Conservation (phyloP, 2,329 filamentous ascomycete species). For the Xylariaceae sp. region DNA sequence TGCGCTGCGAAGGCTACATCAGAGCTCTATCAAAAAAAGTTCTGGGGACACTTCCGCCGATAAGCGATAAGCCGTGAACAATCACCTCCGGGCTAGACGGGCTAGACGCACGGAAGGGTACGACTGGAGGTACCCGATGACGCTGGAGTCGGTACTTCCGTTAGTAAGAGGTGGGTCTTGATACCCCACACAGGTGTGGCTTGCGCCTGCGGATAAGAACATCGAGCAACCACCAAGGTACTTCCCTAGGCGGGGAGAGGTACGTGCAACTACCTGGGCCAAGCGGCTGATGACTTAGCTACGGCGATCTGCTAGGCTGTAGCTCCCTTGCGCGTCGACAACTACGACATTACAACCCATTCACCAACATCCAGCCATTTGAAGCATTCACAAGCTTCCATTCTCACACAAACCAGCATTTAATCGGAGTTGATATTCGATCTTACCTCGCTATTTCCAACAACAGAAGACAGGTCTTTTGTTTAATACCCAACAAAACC, state of each 20-base stretch:
- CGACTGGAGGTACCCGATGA: too few relatives aligned
- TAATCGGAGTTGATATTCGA: background rate
- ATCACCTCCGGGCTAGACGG: background rate
- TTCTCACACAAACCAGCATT: background rate
- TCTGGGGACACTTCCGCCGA: slow-evolving; percentile 16
- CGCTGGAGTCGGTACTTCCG: too few relatives aligned
- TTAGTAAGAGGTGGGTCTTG: too few relatives aligned
- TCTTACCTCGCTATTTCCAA: background rate
- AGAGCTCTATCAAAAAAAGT: slow-evolving; percentile 13
- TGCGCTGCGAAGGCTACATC: slow-evolving; percentile 2
- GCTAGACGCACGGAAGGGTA: too few relatives aligned
- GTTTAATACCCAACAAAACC: background rate
- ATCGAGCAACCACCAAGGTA: background rate
- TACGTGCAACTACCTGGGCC: background rate
- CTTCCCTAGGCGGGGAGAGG: background rate
- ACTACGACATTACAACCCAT: background rate
- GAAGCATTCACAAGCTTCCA: slow-evolving; percentile 6
- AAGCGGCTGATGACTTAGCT: slow-evolving; percentile 16
- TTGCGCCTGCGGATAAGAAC: background rate
- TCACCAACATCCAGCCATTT: slow-evolving; percentile 5
- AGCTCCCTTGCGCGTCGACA: slow-evolving; percentile 39
- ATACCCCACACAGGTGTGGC: background rate
- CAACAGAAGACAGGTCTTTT: background rate
- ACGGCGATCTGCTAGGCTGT: slow-evolving; percentile 35
- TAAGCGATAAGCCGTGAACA: slow-evolving; percentile 16